Percentiles rank a stretch among this genome's conserved stretches.
Evolutionary conservation across 176 grass and related monocot species (phyloP).

Genomic region (Alopecurus myosuroides): DNA sequence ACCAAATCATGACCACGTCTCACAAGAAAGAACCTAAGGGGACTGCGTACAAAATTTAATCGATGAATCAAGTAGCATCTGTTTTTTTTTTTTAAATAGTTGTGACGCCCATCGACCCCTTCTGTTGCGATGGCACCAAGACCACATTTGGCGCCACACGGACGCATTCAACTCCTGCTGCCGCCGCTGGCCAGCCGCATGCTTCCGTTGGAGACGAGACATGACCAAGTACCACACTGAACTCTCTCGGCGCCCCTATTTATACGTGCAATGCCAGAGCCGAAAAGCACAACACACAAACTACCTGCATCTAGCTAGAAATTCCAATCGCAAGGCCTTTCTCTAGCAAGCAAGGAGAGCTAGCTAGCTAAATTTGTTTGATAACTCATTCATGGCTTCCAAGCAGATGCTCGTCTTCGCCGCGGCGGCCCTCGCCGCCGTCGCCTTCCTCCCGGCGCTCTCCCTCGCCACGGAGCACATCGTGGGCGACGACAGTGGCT

Average conservation of each 20-base stretch:
- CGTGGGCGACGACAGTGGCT: slow-evolving; percentile 40
- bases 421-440: neutral
- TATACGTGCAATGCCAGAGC: neutral
- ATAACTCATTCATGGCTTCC: slow-evolving; percentile 35
- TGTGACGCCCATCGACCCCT: no score
- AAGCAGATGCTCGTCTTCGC: slow-evolving; percentile 8
- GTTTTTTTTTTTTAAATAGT: neutral
- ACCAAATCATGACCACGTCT: neutral
- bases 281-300: neutral
- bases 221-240: neutral
- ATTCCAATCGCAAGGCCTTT: neutral
- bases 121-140: neutral
- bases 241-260: neutral
- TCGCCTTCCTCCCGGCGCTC: neutral
- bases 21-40: neutral
- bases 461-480: slow-evolving; percentile 20
- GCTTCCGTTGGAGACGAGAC: neutral
- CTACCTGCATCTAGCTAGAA: neutral
- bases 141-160: slow-evolving; percentile 15
- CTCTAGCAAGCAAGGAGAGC: neutral
- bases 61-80: neutral
- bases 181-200: slow-evolving; percentile 31
- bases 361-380: neutral
- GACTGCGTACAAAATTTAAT: neutral
- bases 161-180: neutral